Base-by-base conservation (phyloP, 352 stramenopile species). In the Stramenopiles sp. region DNA sequence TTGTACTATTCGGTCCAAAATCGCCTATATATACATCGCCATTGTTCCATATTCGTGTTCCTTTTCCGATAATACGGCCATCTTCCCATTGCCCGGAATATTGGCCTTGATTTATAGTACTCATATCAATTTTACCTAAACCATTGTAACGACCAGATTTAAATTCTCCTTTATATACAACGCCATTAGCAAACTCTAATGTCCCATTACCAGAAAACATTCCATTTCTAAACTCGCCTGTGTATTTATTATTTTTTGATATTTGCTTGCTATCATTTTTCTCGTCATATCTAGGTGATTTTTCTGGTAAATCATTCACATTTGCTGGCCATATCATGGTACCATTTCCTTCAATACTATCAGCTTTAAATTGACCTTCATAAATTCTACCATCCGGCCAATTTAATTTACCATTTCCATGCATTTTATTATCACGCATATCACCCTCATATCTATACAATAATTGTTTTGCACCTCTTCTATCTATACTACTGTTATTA, bases 161-260 rank as follows among this genome's bases (percentile, higher is more conserved):
- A 76, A 76, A 76, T 33, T 76, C 13, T 13, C 65, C 65, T 76
- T 76, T 1, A 20, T 33, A 33, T 31, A 76, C 31, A 4, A 33
- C 31, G 4, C 65, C 65, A 76, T 76, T 76, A 33, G 30, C 65
- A 76, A 76, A 76, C 30, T 33, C 13, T 76, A 76, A 76, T 33
- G 30, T 31, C 4, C 65, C 65, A 13, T 76, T 7, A 7, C 65
- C 65, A 31, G 65, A 76, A 20, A 76, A 76, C 65, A 76, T 13
- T 33, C 65, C 65, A 33, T 76, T 76, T 33, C 31, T 4, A 33
- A 76, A 76, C 4, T 13, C 4, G 4, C 65, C 65, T 33, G 13
- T 20, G 65, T 76, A 33, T 76, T 33, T 20, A 31, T 33, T 76
- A 33, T 76, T 76, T 76, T 33, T 13, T 13, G 4, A 13, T 13